phyloP scores from a whole-genome alignment of 202 grass and related monocot species.

The Cymbopogon flexuosus region DNA sequence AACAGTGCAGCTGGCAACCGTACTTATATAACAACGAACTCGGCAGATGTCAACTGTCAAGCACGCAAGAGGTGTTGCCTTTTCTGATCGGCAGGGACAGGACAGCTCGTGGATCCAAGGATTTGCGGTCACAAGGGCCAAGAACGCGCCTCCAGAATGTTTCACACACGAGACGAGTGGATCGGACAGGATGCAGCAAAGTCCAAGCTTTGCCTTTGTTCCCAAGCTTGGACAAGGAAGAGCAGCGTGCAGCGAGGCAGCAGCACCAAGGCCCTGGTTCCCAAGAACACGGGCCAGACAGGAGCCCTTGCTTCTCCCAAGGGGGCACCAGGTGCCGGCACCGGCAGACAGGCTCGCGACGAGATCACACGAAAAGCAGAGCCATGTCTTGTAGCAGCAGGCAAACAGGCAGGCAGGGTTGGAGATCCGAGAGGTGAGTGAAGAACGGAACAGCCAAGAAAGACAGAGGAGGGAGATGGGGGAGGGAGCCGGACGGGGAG shows the following conservation, averaged over 20 bases:
- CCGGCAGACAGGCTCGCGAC: constrained; percentile 16
- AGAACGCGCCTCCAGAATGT: constrained; percentile 25
- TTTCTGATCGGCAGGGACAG: neutral
- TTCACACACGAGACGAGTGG: neutral
- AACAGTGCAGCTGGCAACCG: neutral
- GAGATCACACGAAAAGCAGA: constrained; percentile 42
- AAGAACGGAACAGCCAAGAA: neutral
- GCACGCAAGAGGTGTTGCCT: neutral
- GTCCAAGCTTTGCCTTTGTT: neutral
- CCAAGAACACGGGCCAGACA: constrained; percentile 9
- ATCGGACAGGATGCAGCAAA: neutral
- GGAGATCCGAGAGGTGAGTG: neutral
- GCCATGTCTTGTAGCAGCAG: constrained; percentile 15
- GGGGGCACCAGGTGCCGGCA: neutral
- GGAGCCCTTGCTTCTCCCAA: constrained; percentile 20
- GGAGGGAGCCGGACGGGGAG: neutral
- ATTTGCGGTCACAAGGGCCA: constrained; percentile 12
- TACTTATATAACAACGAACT: neutral
- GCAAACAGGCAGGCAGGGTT: neutral
- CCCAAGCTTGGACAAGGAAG: constrained; percentile 11
- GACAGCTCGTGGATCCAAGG: neutral
- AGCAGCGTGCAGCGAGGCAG: neutral
- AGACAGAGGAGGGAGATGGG: neutral
- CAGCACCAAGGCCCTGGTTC: constrained; percentile 32
- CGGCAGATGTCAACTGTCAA: neutral